phyloP scores from a whole-genome alignment of 2,329 filamentous ascomycete species.

The Colletotrichum sp. region DNA sequence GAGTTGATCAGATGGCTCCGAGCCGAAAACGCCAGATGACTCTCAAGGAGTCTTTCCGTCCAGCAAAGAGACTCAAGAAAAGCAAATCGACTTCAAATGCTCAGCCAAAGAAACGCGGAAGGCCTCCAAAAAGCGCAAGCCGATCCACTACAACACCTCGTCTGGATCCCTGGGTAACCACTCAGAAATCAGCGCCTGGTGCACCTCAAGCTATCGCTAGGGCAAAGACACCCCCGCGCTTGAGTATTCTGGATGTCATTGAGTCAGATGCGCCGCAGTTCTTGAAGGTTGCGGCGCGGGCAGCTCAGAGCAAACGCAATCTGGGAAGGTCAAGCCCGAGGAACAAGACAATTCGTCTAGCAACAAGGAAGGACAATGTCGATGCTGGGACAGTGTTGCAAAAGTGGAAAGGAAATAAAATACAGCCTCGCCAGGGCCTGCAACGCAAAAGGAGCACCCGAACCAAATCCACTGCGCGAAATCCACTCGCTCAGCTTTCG shows the following conservation, averaged over 20 bases:
- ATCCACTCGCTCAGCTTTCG: background rate
- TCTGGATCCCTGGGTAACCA: background rate
- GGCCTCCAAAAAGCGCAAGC: background rate
- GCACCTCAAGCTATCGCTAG: slow-evolving; percentile 26
- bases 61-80: slow-evolving; percentile 28
- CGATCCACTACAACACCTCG: background rate
- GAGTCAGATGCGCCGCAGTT: slow-evolving; percentile 60
- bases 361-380: slow-evolving; percentile 63
- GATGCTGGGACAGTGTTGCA: slow-evolving; percentile 59
- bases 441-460: background rate
- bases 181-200: background rate
- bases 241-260: slow-evolving; percentile 68
- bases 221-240: slow-evolving; percentile 37
- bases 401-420: slow-evolving; percentile 61
- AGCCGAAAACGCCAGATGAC: slow-evolving; percentile 44
- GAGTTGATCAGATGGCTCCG: slow-evolving; percentile 56
- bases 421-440: slow-evolving; percentile 41
- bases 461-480: background rate
- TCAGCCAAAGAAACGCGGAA: slow-evolving; percentile 29
- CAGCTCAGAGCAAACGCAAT: slow-evolving; percentile 50
- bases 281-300: slow-evolving; percentile 65
- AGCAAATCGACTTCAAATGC: slow-evolving; percentile 18
- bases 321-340: slow-evolving; percentile 61
- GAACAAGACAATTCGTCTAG: slow-evolving; percentile 64
- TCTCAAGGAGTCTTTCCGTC: slow-evolving; percentile 30